A percentile compares a stretch with the other conserved stretches of the same genome.
Evolutionary conservation across 345 rosid genomes (phyloP).

Genomic region (Salix viminalis): DNA sequence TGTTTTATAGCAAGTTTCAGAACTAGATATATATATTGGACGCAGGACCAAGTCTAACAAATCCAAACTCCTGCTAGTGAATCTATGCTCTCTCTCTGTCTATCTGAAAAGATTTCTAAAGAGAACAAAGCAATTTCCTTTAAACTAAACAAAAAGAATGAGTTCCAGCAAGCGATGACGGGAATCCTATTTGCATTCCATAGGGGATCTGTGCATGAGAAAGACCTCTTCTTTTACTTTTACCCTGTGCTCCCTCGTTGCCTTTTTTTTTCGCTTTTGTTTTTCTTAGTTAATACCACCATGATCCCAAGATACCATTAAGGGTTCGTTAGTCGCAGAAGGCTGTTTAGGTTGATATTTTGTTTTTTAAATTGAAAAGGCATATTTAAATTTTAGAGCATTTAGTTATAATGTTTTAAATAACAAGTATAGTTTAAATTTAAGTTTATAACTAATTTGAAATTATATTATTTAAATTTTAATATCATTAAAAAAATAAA

Average conservation of each 20-base stretch:
- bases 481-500: no score
- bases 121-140: constrained; percentile 56
- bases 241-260: constrained; percentile 26
- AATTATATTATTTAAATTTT: no score
- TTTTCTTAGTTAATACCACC: constrained; percentile 1
- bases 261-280: not conserved
- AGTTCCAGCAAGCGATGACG: constrained; percentile 55
- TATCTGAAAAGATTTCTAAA: constrained; percentile 33
- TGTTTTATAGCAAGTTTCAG: constrained; percentile 27
- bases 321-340: constrained; percentile 1
- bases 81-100: constrained; percentile 23
- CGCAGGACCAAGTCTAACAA: constrained; percentile 31
- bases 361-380: no score
- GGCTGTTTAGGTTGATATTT: not conserved
- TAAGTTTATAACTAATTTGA: no score
- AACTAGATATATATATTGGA: constrained; percentile 7
- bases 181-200: constrained; percentile 65
- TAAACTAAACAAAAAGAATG: constrained; percentile 69
- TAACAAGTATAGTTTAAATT: no score
- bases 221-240: constrained; percentile 63
- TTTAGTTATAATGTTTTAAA: no score
- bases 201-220: constrained; percentile 97
- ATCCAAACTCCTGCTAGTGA: constrained; percentile 37
- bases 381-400: no score
- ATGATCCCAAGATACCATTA: not conserved